Evolutionary conservation across 164 flowering plant genomes (phyloP), one percentile per base, ranked within the genome.

Genomic region (Taxillus chinensis): DNA sequence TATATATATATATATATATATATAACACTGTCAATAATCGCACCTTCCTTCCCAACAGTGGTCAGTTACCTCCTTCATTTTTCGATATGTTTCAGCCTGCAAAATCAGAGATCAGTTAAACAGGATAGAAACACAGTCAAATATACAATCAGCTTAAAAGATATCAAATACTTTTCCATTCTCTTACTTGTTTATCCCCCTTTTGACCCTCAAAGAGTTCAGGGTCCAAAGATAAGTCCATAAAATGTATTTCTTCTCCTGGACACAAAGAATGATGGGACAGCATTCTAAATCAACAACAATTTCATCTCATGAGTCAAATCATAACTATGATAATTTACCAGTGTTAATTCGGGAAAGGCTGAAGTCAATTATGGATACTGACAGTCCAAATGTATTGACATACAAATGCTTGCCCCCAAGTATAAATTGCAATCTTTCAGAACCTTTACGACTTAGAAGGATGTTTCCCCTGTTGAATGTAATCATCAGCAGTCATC

Each of bases 21-120:
- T 52, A 52, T 15, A 8, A 5, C 10, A 42, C 45, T 4, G 45
- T 27, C 27, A 68, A 37, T 5, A 37, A 48, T 40, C 40, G 40
- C 77, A 95, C 98, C 98, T 91, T 73, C 82, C 96, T 64, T 89
- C 92, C 99, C 99, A 95, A 68, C 73, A 80, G 64, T 87, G 98
- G 57, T 76, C 88, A 7, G 96, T 91, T 13, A 86, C 81, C 39
- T 84, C 90, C 73, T 75, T 86, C 99, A 95, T 95, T 69, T 81
- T 89, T 56, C 99, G 66, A 66, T 91, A 95, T 49, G 98, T 95
- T 61, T 95, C 90, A 9, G 90, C 74, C 99, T 95, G 85, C 72
- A 77, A 2, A 57, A 59, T 45, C 62, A 51, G 14, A 3, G 7
- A 53, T 27, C 27, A 27, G 27, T 27, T 27, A 27, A 27, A 27